Conservation (phyloP, 1,139 yeast species). For the Geotrichum fermentans region DNA sequence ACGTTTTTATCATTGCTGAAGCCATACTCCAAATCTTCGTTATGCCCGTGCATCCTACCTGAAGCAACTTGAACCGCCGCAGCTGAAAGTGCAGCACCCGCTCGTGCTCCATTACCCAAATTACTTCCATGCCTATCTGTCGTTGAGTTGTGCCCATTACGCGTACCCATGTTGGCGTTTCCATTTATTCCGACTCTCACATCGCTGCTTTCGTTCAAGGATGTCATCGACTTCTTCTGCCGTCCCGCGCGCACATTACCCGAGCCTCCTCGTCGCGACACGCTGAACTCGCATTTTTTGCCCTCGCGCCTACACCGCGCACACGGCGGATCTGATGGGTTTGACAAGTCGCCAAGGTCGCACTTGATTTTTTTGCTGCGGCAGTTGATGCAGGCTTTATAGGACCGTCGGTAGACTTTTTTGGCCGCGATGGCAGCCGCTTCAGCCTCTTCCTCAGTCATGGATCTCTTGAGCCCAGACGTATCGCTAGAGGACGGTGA, state of each 20-base stretch:
- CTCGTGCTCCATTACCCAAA: not conserved
- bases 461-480: not conserved
- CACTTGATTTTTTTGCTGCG: conserved; percentile 78
- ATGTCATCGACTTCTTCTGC: conserved; percentile 23
- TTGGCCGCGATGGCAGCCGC: conserved; percentile 12
- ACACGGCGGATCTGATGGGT: conserved; percentile 79
- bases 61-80: conserved; percentile 9
- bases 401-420: conserved; percentile 51
- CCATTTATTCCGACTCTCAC: too few relatives aligned
- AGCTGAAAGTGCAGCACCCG: conserved; percentile 11
- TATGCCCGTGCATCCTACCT: not conserved
- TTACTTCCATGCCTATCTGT: not conserved
- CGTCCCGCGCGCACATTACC: conserved; percentile 45
- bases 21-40: not conserved
- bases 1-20: not conserved
- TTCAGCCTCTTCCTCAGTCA: not conserved
- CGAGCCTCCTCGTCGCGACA: conserved; percentile 55
- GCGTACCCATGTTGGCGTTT: not conserved
- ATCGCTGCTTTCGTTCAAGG: not conserved
- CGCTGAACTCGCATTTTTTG: conserved; percentile 73
- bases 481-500: conserved; percentile 1
- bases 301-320: conserved; percentile 77
- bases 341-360: conserved; percentile 70
- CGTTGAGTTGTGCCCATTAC: not conserved
- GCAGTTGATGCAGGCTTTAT: conserved; percentile 80